Evolutionary conservation across 2,329 filamentous ascomycete species (phyloP).

Genomic region (Colletotrichum sp.): DNA sequence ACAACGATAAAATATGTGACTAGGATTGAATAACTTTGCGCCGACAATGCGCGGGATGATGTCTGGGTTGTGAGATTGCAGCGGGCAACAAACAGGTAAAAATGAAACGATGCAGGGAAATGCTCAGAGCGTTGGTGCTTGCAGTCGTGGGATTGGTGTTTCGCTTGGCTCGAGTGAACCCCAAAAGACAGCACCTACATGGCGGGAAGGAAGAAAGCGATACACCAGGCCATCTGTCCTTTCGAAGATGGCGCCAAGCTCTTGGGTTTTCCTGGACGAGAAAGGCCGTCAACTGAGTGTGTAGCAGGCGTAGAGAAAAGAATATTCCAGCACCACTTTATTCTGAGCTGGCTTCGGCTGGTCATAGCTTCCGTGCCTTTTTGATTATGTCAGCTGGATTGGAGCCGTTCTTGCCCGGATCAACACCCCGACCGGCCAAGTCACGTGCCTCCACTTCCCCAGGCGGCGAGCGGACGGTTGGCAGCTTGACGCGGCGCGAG

Average conservation of each 20-base stretch:
- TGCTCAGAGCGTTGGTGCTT: not conserved
- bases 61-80: not conserved
- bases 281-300: not conserved
- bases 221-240: slow-evolving; percentile 9
- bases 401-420: not conserved
- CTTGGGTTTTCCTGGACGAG: not conserved
- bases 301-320: not conserved
- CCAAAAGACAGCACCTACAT: slow-evolving; percentile 14
- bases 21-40: not conserved
- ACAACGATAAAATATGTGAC: not conserved
- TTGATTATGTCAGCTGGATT: not conserved
- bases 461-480: not conserved
- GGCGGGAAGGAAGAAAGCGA: not conserved
- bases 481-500: slow-evolving; percentile 27
- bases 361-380: slow-evolving; percentile 6
- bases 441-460: not conserved
- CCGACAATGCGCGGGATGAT: not conserved
- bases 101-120: not conserved
- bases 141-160: not conserved
- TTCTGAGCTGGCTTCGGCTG: not conserved
- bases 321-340: slow-evolving; percentile 22
- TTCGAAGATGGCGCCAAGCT: not conserved
- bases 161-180: slow-evolving; percentile 1
- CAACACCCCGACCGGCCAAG: not conserved
- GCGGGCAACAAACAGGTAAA: not conserved